Evolutionary conservation across 805 yeast species (phyloP).

Genomic region (Diddensiella santjacobensis): DNA sequence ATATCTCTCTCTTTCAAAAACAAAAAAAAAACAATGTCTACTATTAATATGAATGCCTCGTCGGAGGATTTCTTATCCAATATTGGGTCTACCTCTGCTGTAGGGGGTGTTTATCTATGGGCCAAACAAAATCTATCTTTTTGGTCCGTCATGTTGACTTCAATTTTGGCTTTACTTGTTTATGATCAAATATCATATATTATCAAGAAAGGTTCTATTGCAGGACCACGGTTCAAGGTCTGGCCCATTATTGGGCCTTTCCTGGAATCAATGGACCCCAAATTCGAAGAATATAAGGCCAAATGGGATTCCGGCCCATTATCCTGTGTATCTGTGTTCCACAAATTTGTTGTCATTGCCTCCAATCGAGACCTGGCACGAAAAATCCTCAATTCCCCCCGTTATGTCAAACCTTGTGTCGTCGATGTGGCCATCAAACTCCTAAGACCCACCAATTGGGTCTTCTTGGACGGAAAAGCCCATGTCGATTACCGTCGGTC

Average conservation of each 20-base stretch:
- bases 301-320: slow-evolving; percentile 95
- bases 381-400: slow-evolving; percentile 78
- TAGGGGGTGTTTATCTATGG: slow-evolving; percentile 7
- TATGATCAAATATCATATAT: slow-evolving; percentile 61
- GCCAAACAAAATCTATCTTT: slow-evolving; percentile 10
- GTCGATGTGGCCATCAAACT: slow-evolving; percentile 96
- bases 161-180: slow-evolving; percentile 24
- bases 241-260: slow-evolving; percentile 98
- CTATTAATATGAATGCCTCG: neutral
- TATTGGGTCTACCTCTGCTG: neutral
- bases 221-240: slow-evolving; percentile 81
- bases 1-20: too few relatives aligned
- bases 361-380: slow-evolving; percentile 83
- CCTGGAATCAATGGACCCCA: slow-evolving; percentile 89
- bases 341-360: slow-evolving; percentile 94
- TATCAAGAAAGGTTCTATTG: slow-evolving; percentile 77
- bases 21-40: neutral
- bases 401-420: slow-evolving; percentile 92
- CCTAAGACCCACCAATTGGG: slow-evolving; percentile 96
- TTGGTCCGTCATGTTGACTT: slow-evolving; percentile 22
- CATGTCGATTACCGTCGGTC: slow-evolving; percentile 91
- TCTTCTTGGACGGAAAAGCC: slow-evolving; percentile 91
- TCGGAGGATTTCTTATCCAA: neutral
- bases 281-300: slow-evolving; percentile 85
- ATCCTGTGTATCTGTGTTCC: slow-evolving; percentile 96